These are phyloP conservation scores for Nakazawaea laoshanensis DNA, from an alignment of 805 yeast genomes.

Conservation along the genomic window DNA sequence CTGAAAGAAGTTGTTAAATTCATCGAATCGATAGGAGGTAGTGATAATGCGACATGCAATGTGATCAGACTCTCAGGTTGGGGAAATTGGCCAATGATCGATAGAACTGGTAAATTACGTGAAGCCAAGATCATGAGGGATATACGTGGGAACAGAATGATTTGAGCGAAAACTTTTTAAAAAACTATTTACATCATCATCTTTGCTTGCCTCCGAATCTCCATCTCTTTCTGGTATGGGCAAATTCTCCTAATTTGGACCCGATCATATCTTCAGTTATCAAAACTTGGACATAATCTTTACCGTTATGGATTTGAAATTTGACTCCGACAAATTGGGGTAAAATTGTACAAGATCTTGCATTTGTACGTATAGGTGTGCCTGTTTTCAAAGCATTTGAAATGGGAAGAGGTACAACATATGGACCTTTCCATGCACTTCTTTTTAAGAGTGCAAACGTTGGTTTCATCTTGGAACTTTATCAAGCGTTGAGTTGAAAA, in stretches of 20 bases:
- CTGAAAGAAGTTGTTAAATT: slow-evolving; percentile 81
- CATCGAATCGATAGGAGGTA: slow-evolving; percentile 81
- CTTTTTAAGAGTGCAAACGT: slow-evolving; percentile 33
- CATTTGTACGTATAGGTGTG: slow-evolving; percentile 90
- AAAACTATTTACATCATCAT: neutral
- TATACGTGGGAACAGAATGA: slow-evolving; percentile 13
- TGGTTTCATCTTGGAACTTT: slow-evolving; percentile 30
- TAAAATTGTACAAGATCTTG: slow-evolving; percentile 86
- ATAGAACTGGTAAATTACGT: slow-evolving; percentile 75
- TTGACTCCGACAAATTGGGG: slow-evolving; percentile 94
- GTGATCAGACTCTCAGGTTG: slow-evolving; percentile 79
- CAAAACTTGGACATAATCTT: slow-evolving; percentile 81
- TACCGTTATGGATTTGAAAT: slow-evolving; percentile 95
- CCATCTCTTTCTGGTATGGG: slow-evolving; percentile 86
- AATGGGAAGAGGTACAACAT: slow-evolving; percentile 90
- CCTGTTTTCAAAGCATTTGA: slow-evolving; percentile 74
- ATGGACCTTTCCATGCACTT: slow-evolving; percentile 76
- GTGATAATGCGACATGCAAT: slow-evolving; percentile 92
- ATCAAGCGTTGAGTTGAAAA: too few species aligned
- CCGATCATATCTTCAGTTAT: slow-evolving; percentile 97
- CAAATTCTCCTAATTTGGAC: slow-evolving; percentile 88
- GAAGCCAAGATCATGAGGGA: slow-evolving; percentile 46
- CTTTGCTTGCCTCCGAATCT: slow-evolving; percentile 42
- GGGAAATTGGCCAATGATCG: slow-evolving; percentile 87
- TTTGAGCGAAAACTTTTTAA: neutral